Percentiles rank a stretch among this genome's conserved stretches.
Evolutionary conservation across 441 rosid species (phyloP).

Genomic region (Euphorbia corollata): DNA sequence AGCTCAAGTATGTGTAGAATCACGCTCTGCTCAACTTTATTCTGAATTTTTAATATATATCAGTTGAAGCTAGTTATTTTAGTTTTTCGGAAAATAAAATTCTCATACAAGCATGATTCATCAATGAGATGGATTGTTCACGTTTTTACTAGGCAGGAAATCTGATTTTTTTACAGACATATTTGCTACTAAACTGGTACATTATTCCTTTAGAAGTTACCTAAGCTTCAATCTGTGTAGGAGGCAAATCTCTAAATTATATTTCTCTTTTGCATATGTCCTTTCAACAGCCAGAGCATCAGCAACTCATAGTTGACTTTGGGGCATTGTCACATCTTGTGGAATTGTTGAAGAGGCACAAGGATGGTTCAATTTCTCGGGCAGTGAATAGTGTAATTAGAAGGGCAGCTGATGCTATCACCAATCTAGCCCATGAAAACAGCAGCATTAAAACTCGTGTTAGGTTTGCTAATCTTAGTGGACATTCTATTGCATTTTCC

Average conservation of each 20-base stretch:
- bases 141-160: background rate
- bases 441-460: slow-evolving; percentile 91
- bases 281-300: slow-evolving; percentile 87
- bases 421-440: slow-evolving; percentile 96
- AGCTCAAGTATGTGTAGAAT: background rate
- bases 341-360: slow-evolving; percentile 65
- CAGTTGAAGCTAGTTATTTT: slow-evolving; percentile 8
- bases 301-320: slow-evolving; percentile 80
- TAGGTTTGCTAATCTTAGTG: slow-evolving; percentile 48
- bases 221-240: background rate
- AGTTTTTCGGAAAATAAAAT: background rate
- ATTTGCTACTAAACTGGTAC: background rate
- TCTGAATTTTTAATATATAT: slow-evolving; percentile 3
- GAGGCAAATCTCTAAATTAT: background rate
- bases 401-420: slow-evolving; percentile 96
- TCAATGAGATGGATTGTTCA: background rate
- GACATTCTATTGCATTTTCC: slow-evolving; percentile 14
- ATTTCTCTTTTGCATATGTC: slow-evolving; percentile 19
- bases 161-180: background rate
- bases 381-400: slow-evolving; percentile 82
- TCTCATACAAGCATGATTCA: background rate
- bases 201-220: background rate
- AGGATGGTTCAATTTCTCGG: slow-evolving; percentile 56
- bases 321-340: slow-evolving; percentile 86
- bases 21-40: background rate